Percentiles rank a stretch among this genome's conserved stretches.
Conservation (phyloP, 2,329 filamentous ascomycete genomes). For the Beauveria brongniartii region DNA sequence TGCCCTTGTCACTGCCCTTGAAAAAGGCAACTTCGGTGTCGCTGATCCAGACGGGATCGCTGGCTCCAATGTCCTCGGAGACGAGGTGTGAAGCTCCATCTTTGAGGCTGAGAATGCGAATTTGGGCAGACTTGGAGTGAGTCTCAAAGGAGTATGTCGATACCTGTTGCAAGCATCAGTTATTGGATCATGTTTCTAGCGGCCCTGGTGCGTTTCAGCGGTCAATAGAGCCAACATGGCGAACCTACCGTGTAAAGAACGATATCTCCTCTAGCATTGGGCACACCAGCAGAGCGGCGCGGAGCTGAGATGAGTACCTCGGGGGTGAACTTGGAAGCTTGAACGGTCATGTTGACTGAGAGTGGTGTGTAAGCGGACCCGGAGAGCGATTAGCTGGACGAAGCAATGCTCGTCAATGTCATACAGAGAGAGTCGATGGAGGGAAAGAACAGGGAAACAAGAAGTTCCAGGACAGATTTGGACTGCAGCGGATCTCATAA, state of each 20-base stretch:
- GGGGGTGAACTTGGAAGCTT: constrained; percentile 64
- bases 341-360: constrained; percentile 52
- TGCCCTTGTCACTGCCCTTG: constrained; percentile 40
- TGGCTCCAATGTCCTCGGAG: constrained; percentile 54
- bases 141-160: constrained; percentile 74
- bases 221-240: background rate
- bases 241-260: constrained; percentile 53
- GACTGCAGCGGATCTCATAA: constrained; percentile 7
- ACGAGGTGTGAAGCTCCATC: constrained; percentile 58
- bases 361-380: constrained; percentile 17
- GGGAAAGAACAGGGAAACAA: background rate
- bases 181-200: too few species aligned
- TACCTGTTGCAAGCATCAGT: constrained; percentile 28
- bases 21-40: constrained; percentile 53
- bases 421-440: background rate
- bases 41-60: constrained; percentile 70
- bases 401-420: background rate
- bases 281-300: constrained; percentile 59
- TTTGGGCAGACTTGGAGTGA: constrained; percentile 61
- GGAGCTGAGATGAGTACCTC: constrained; percentile 71
- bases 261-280: constrained; percentile 58
- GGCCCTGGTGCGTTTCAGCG: background rate
- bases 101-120: constrained; percentile 61
- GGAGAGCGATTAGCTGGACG: background rate
- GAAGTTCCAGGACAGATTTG: background rate